A percentile compares a stretch with the other conserved stretches of the same genome.
Conservation (phyloP, 352 stramenopile species). For the Pythium angustatum region DNA sequence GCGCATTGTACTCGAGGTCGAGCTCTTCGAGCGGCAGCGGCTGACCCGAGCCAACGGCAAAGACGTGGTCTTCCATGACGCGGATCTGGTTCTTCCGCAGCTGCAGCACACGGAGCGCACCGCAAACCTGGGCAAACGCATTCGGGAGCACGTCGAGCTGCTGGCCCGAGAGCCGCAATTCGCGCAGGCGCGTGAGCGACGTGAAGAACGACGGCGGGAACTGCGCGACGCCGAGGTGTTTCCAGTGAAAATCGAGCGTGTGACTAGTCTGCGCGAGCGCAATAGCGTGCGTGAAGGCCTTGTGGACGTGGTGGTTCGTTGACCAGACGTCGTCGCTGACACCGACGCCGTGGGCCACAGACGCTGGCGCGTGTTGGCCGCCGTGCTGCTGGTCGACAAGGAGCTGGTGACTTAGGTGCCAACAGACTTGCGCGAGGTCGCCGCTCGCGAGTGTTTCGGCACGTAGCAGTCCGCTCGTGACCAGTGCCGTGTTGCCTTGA, state of each 20-base stretch:
- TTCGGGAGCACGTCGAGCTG: conserved; percentile 41
- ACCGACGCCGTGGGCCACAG: conserved; percentile 40
- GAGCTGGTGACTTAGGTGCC: conserved; percentile 59
- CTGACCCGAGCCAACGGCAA: conserved; percentile 16
- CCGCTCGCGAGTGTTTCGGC: conserved; percentile 45
- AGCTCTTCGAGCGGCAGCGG: conserved; percentile 44
- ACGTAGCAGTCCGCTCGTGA: conserved; percentile 32
- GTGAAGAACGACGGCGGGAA: conserved; percentile 57
- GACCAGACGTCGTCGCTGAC: conserved; percentile 63
- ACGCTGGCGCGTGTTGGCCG: conserved; percentile 36
- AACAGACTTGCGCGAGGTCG: conserved; percentile 46
- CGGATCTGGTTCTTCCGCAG: conserved; percentile 63
- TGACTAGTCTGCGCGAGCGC: conserved; percentile 35
- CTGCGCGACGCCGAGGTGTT: conserved; percentile 46
- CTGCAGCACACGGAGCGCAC: conserved; percentile 53
- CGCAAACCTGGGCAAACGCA: conserved; percentile 37
- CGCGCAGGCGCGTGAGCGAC: conserved; percentile 36
- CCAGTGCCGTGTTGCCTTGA: conserved; percentile 49
- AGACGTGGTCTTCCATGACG: conserved; percentile 45
- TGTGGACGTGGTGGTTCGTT: conserved; percentile 69
- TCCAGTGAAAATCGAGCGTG: conserved; percentile 71
- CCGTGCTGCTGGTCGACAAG: conserved; percentile 38
- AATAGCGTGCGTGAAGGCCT: conserved; percentile 49
- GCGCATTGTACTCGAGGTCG: conserved; percentile 69
- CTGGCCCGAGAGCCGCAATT: conserved; percentile 68